A percentile compares a stretch with the other conserved stretches of the same genome.
Evolutionary conservation across 2,329 filamentous ascomycete species (phyloP).

Genomic region (Aspergillus floridensis): DNA sequence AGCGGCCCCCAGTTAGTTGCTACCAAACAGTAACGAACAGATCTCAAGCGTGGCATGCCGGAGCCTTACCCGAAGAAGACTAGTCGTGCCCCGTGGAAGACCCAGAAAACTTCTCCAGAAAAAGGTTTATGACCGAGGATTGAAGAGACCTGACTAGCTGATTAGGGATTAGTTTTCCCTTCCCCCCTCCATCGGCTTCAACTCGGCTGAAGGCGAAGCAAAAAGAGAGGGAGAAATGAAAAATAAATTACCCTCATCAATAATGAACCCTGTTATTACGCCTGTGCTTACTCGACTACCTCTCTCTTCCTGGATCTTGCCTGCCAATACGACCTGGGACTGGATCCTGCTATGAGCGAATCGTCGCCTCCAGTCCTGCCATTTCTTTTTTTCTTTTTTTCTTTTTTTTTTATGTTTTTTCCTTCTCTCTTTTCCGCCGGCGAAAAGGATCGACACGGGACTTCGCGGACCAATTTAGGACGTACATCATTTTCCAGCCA

Average conservation of each 20-base stretch:
- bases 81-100: constrained; percentile 13
- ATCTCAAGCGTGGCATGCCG: constrained; percentile 20
- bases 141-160: background rate
- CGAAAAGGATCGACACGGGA: constrained; percentile 19
- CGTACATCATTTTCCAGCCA: constrained; percentile 11
- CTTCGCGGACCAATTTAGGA: constrained; percentile 13
- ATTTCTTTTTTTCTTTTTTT: too few species aligned
- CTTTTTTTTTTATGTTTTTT: too few species aligned
- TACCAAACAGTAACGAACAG: constrained; percentile 3
- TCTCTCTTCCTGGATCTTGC: background rate
- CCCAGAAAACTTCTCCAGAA: constrained; percentile 15
- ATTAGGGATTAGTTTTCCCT: too few species aligned
- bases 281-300: background rate
- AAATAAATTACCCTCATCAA: background rate
- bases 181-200: background rate
- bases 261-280: background rate
- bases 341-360: background rate
- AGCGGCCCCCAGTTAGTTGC: background rate
- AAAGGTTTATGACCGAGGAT: constrained; percentile 12
- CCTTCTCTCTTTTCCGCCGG: too few species aligned
- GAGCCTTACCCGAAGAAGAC: constrained; percentile 9
- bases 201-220: background rate
- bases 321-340: background rate
- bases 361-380: background rate
- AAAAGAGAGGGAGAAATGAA: background rate